Conservation (phyloP, 768 basidiomycete genomes). For the Kwoniella newhampshirensis region DNA sequence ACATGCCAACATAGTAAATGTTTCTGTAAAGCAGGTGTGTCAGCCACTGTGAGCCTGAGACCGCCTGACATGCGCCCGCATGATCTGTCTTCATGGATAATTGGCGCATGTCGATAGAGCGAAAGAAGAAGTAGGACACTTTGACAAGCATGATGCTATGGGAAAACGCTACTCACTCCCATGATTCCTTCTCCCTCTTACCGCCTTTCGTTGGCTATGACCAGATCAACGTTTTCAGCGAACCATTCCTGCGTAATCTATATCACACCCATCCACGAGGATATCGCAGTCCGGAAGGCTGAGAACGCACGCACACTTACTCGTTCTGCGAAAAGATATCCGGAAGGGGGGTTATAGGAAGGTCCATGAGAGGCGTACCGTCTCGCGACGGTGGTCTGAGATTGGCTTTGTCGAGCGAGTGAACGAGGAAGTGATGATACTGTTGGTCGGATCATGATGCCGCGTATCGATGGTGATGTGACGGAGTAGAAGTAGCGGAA, state of each 20-base stretch:
- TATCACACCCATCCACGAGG: not conserved
- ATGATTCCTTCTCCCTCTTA: slow-evolving; percentile 81
- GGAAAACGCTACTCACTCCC: slow-evolving; percentile 63
- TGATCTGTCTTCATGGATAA: not conserved
- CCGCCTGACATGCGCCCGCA: not conserved
- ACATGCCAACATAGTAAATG: slow-evolving; percentile 88
- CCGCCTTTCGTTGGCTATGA: slow-evolving; percentile 29
- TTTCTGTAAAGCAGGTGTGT: slow-evolving; percentile 47
- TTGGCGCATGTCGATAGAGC: no score
- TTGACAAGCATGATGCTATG: not conserved
- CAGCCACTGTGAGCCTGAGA: not conserved
- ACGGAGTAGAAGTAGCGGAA: no score
- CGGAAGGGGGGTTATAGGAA: slow-evolving; percentile 83
- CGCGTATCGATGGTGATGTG: no score
- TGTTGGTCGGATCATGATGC: slow-evolving; percentile 16
- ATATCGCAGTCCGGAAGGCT: not conserved
- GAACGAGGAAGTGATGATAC: slow-evolving; percentile 10
- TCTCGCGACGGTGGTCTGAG: slow-evolving; percentile 7
- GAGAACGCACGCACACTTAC: no score
- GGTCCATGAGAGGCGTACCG: slow-evolving; percentile 58
- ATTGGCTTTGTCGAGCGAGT: not conserved
- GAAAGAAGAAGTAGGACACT: no score
- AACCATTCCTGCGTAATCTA: no score
- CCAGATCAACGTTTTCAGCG: not conserved
- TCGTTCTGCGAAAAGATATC: slow-evolving; percentile 86